Base-by-base conservation (phyloP, 75 land plant species). In the Cunninghamia lanceolata region DNA sequence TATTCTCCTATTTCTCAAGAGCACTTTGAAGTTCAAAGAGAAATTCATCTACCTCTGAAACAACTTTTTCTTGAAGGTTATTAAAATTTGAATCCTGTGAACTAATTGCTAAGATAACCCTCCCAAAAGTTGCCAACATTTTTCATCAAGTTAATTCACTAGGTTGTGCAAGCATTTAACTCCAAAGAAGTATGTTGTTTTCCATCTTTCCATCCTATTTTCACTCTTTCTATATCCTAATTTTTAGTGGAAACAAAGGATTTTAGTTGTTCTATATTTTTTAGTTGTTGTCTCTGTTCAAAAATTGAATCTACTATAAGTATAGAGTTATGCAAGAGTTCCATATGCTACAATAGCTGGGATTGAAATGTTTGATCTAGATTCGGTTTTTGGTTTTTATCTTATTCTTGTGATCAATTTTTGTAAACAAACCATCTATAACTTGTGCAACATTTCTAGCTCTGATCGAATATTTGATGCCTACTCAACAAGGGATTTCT, bases 391-490 rank as follows among this genome's bases (percentile, higher is more conserved):
- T 74, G 25, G 73, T 56, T 82, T 91, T 91, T 40, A 89, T 50
- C 68, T 86, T 82, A 39, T 89, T 77, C 81, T 91, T 91, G 53
- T 85, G 68, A 68, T 91, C 92, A 35, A 91, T 89, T 82, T 91
- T 89, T 2, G 78, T 80, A 63, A 90, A 90, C 84, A 91, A 35
- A 5, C 91, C 91, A 39, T 78, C 84, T n/a, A 91, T 85, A 36
- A 89, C 92, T 52, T 89, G 66, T 35, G 66, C 88, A 15, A 88
- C 82, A 3, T 82, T 68, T 91, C 92, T 47, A 91, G 88, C 47
- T 91, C 88, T 53, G 88, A 71, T 28, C 91, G 87, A 56, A 91
- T 83, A 35, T 87, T 47, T 15, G 59, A 53, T 13, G 92, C 92
- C 10, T 84, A 82, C 30, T 87, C 88, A 17, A 86, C 86, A 59